Percentiles rank a stretch among this genome's conserved stretches.
Evolutionary conservation across 352 stramenopile species (phyloP).

Genomic region (Phytophthora aleatoria): DNA sequence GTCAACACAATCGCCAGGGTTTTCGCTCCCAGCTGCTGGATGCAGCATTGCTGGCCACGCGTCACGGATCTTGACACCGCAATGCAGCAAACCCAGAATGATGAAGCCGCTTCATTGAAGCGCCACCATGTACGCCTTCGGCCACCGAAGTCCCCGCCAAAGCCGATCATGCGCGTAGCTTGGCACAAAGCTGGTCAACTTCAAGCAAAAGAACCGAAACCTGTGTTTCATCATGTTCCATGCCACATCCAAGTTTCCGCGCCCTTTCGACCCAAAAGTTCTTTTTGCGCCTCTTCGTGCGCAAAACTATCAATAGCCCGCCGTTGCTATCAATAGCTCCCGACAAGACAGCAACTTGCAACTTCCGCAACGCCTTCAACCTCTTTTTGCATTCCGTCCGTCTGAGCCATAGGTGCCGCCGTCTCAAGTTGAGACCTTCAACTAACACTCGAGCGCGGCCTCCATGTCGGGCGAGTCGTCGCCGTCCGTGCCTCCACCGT

Average conservation of each 20-base stretch:
- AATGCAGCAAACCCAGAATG: not conserved
- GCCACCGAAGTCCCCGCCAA: not conserved
- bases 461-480: constrained; percentile 35
- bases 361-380: constrained; percentile 21
- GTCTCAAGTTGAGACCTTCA: constrained; percentile 25
- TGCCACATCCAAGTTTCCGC: constrained; percentile 1
- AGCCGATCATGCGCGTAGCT: constrained; percentile 17
- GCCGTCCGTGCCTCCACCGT: constrained; percentile 26
- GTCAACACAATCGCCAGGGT: constrained; percentile 3
- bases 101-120: not conserved
- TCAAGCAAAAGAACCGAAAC: constrained; percentile 15
- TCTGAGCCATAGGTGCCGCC: not conserved
- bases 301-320: constrained; percentile 6
- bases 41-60: not conserved
- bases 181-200: constrained; percentile 17
- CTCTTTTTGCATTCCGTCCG: not conserved
- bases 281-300: constrained; percentile 16
- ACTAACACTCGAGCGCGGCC: constrained; percentile 12
- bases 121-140: too few species aligned
- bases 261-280: constrained; percentile 17
- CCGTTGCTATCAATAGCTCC: constrained; percentile 8
- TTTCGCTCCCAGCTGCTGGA: not conserved
- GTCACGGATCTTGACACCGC: not conserved
- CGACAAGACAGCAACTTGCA: constrained; percentile 7
- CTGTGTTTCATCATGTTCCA: constrained; percentile 3